Percentiles rank a stretch among this genome's conserved stretches.
These are phyloP conservation scores for Polytrichum commune DNA, from an alignment of 225 moss, liverwort and hornwort genomes.

Conservation along the genomic window DNA sequence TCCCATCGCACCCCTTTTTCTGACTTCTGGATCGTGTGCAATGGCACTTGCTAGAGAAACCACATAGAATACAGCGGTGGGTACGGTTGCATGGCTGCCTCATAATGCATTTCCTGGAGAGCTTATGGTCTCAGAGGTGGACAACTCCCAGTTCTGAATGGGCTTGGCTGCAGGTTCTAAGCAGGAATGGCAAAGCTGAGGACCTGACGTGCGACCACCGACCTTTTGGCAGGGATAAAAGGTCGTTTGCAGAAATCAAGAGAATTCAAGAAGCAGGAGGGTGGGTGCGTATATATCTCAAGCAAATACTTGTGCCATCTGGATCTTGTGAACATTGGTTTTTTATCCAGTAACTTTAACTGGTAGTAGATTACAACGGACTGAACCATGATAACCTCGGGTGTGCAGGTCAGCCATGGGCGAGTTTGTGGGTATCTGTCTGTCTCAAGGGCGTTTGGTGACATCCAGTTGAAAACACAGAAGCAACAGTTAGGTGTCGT, in stretches of 20 bases:
- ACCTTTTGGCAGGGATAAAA: conserved; percentile 72
- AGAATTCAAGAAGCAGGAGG: conserved; percentile 88
- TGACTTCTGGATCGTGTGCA: background rate
- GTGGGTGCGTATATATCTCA: conserved; percentile 67
- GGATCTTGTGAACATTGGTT: background rate
- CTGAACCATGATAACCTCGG: background rate
- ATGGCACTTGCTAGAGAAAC: background rate
- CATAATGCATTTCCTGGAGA: background rate
- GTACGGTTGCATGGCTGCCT: background rate
- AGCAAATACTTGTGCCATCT: background rate
- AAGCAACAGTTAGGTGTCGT: conserved; percentile 60
- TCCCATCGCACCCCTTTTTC: background rate
- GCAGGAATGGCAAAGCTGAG: conserved; percentile 73
- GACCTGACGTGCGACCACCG: conserved; percentile 86
- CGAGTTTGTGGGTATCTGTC: conserved; percentile 83
- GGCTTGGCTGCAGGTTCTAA: conserved; percentile 61
- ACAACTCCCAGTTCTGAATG: background rate
- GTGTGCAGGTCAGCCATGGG: conserved; percentile 75
- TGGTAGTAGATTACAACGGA: no score
- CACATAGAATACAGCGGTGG: background rate
- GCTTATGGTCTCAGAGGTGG: no score
- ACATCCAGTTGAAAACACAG: conserved; percentile 66
- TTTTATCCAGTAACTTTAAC: no score
- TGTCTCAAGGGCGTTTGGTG: conserved; percentile 91
- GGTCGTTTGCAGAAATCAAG: conserved; percentile 59